Percentiles rank a stretch among this genome's conserved stretches.
Conservation (phyloP, 2,329 filamentous ascomycete species). For the Aspergillus ochraceus region DNA sequence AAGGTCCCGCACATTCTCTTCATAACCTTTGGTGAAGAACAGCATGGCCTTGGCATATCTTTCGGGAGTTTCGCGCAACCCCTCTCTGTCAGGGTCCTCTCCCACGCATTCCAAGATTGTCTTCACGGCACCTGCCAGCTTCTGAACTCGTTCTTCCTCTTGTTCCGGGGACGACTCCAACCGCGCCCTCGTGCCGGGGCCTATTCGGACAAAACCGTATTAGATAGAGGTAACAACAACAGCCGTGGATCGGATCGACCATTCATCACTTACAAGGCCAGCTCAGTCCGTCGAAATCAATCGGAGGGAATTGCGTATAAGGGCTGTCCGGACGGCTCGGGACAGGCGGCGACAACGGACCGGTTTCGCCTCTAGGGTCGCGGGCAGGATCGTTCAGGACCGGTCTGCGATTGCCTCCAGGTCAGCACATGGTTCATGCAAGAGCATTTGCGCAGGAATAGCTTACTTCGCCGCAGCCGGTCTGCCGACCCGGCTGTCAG, state of each 20-base stretch:
- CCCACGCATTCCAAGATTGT: slow-evolving; percentile 67
- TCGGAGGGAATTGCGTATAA: slow-evolving; percentile 50
- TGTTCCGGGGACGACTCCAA: slow-evolving; percentile 60
- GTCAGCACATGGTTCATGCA: not conserved
- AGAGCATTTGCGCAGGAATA: not conserved
- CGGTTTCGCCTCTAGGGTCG: slow-evolving; percentile 54
- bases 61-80: slow-evolving; percentile 67
- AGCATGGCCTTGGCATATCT: slow-evolving; percentile 95
- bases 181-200: slow-evolving; percentile 50
- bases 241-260: not conserved
- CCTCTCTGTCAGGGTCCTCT: slow-evolving; percentile 65
- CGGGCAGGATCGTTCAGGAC: slow-evolving; percentile 51
- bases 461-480: slow-evolving; percentile 28
- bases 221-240: slow-evolving; percentile 9
- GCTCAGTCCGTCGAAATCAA: slow-evolving; percentile 54
- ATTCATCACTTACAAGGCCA: slow-evolving; percentile 50
- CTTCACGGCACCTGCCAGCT: slow-evolving; percentile 62
- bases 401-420: slow-evolving; percentile 19
- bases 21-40: slow-evolving; percentile 94
- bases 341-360: slow-evolving; percentile 52
- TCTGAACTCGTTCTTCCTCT: slow-evolving; percentile 57
- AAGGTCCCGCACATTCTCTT: slow-evolving; percentile 87
- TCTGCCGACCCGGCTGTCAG: slow-evolving; percentile 18
- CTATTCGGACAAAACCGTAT: slow-evolving; percentile 22
- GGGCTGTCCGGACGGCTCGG: slow-evolving; percentile 52